These are phyloP conservation scores for Globisporangium barbulae DNA, from an alignment of 352 stramenopile genomes.

Conservation along the genomic window DNA sequence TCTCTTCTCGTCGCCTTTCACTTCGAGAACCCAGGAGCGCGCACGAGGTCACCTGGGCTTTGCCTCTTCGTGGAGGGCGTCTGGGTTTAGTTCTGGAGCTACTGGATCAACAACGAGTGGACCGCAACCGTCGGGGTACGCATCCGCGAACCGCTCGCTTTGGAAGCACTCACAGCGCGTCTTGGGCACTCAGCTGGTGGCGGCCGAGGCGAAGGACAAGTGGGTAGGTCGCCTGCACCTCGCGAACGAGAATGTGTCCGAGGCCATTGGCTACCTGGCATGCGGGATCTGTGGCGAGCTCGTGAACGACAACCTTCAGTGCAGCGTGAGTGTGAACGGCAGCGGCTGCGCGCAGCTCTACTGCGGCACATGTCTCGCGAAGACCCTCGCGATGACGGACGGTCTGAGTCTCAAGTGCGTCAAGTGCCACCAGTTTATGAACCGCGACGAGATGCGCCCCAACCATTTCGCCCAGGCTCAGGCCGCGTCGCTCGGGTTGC, in stretches of 20 bases:
- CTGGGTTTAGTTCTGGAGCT: neutral
- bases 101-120: neutral
- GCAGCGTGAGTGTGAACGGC: slow-evolving; percentile 24
- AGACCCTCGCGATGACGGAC: slow-evolving; percentile 20
- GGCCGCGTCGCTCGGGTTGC: slow-evolving; percentile 45
- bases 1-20: slow-evolving; percentile 7
- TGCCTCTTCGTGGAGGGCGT: slow-evolving; percentile 17
- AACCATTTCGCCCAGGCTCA: slow-evolving; percentile 71
- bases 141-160: slow-evolving; percentile 19
- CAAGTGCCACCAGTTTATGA: slow-evolving; percentile 45
- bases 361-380: slow-evolving; percentile 54
- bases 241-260: slow-evolving; percentile 35
- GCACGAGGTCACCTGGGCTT: slow-evolving; percentile 10
- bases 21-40: slow-evolving; percentile 8
- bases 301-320: slow-evolving; percentile 74
- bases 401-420: slow-evolving; percentile 41
- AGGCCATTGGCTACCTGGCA: slow-evolving; percentile 49
- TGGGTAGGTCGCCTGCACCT: slow-evolving; percentile 43
- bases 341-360: slow-evolving; percentile 65
- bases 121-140: slow-evolving; percentile 9
- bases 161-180: slow-evolving; percentile 38
- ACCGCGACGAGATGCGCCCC: slow-evolving; percentile 38
- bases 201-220: slow-evolving; percentile 31
- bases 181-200: slow-evolving; percentile 8
- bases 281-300: slow-evolving; percentile 77